phyloP scores from a whole-genome alignment of 306 rosid genomes.

The Cucurbita argyrosperma region DNA sequence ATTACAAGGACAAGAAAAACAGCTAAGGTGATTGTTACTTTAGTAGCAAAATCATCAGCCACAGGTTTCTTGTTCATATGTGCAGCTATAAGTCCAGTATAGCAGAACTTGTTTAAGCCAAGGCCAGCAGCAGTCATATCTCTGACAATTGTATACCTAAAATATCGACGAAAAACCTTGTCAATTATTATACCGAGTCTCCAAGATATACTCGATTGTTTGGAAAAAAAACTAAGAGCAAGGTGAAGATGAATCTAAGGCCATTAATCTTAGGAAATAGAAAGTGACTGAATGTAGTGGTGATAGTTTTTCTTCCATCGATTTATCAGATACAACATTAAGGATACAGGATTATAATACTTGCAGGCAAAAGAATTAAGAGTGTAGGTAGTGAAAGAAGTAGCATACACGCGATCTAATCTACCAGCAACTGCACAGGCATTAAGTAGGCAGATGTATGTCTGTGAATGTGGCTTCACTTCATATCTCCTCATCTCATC shows the following conservation, averaged over 20 bases:
- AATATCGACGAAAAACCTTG: neutral
- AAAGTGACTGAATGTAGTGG: neutral
- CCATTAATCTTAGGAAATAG: neutral
- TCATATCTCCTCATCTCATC: slow-evolving; percentile 77
- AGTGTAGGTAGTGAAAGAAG: neutral
- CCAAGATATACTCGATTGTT: neutral
- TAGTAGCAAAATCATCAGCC: slow-evolving; percentile 63
- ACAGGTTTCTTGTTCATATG: slow-evolving; percentile 58
- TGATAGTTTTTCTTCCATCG: neutral
- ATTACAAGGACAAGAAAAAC: slow-evolving; percentile 3
- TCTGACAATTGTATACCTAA: slow-evolving; percentile 80
- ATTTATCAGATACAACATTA: neutral
- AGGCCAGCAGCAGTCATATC: slow-evolving; percentile 98
- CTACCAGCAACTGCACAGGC: slow-evolving; percentile 83
- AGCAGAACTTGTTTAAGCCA: slow-evolving; percentile 81
- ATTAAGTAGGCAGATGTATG: slow-evolving; percentile 73
- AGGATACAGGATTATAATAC: neutral
- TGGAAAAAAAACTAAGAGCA: neutral
- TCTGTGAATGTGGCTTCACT: slow-evolving; percentile 68
- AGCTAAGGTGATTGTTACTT: slow-evolving; percentile 34
- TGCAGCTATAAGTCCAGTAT: slow-evolving; percentile 76
- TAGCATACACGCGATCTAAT: slow-evolving; percentile 68
- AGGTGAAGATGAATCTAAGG: neutral
- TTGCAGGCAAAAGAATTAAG: neutral
- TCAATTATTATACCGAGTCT: neutral